These are phyloP conservation scores for Coniochaeta prunicola DNA, from an alignment of 2,329 filamentous ascomycete species.

Conservation along the genomic window DNA sequence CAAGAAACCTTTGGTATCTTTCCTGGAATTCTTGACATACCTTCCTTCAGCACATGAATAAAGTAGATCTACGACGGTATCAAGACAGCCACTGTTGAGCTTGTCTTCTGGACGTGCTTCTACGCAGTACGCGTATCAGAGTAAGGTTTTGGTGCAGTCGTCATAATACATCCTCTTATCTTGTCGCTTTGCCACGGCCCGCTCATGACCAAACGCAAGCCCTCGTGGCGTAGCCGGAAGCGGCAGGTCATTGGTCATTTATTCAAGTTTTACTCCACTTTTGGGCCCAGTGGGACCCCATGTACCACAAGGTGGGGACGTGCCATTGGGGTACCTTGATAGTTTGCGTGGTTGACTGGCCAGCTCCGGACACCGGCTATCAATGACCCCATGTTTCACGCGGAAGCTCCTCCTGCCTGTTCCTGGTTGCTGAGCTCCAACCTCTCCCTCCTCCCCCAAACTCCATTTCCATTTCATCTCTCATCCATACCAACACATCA, in stretches of 20 bases:
- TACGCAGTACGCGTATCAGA: too few species aligned
- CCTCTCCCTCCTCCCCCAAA: neutral
- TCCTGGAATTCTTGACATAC: too few species aligned
- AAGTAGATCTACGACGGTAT: too few species aligned
- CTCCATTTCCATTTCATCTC: neutral
- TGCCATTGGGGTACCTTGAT: too few species aligned
- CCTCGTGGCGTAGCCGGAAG: neutral
- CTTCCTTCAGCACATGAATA: too few species aligned
- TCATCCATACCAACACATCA: neutral
- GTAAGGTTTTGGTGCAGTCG: too few species aligned
- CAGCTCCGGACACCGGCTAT: neutral
- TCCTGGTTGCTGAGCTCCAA: neutral
- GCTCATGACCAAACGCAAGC: neutral
- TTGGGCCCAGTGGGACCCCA: neutral
- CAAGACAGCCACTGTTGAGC: too few species aligned
- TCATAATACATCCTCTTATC: too few species aligned
- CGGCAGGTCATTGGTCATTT: neutral
- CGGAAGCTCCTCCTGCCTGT: neutral
- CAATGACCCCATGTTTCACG: conserved; percentile 2
- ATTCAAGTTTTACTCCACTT: neutral
- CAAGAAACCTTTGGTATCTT: too few species aligned
- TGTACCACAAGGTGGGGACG: neutral
- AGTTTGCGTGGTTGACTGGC: neutral
- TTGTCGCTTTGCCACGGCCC: neutral
- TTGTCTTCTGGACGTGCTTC: too few species aligned